Conservation (phyloP, 805 yeast species). For the Barnettozyma sucrosica region DNA sequence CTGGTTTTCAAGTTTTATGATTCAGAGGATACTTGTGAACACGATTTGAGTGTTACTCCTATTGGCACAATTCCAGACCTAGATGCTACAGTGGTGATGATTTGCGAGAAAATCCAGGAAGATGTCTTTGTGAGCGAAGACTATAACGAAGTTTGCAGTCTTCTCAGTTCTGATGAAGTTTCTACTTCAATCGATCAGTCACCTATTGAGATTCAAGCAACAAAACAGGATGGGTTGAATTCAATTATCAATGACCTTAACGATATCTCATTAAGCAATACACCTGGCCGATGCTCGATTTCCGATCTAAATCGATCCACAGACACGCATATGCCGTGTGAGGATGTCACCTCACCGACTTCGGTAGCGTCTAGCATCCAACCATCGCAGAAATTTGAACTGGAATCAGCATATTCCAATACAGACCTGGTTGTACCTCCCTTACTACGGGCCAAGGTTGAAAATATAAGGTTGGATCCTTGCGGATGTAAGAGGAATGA, state of each 20-base stretch:
- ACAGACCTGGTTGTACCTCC: slow-evolving; percentile 5
- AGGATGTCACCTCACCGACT: neutral
- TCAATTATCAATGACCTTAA: neutral
- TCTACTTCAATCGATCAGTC: neutral
- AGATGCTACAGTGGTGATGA: slow-evolving; percentile 7
- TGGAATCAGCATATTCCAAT: neutral
- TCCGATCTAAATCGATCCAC: neutral
- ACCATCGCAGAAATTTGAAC: neutral
- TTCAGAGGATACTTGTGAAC: neutral
- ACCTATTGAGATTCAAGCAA: neutral
- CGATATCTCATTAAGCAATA: neutral
- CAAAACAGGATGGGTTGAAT: neutral
- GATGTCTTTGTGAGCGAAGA: neutral
- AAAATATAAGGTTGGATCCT: neutral
- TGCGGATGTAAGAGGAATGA: slow-evolving; percentile 8
- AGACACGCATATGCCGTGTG: neutral
- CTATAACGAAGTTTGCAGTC: neutral
- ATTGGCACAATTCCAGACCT: slow-evolving; percentile 5
- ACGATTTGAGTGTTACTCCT: slow-evolving; percentile 8
- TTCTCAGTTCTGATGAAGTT: neutral
- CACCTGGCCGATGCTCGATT: neutral
- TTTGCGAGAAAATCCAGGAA: slow-evolving; percentile 3
- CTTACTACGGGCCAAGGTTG: slow-evolving; percentile 14
- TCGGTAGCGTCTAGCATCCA: neutral
- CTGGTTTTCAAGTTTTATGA: slow-evolving; percentile 5